Base-by-base conservation (phyloP, 768 basidiomycete genomes). In the Termitomyces sp. region DNA sequence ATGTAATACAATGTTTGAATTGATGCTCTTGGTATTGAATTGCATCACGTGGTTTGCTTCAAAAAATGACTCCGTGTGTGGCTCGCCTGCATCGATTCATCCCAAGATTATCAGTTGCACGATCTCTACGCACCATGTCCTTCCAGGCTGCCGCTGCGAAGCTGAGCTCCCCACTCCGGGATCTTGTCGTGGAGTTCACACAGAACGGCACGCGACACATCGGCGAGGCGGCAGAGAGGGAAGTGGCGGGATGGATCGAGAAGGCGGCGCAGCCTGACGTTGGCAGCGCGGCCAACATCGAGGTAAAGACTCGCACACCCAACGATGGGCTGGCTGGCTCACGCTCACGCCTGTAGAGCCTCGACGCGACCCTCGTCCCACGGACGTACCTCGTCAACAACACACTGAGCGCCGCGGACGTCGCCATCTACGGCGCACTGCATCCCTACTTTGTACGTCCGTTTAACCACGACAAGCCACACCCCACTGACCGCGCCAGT, bases 401-500 rank as follows among this genome's bases (percentile, higher is more conserved):
- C 72, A 82, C 88, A 64, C 76, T 94, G 55, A 92, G 94, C 20
- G 89, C 86, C 3, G 96, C 95, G 46, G 97, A 99, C 71, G 83
- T 94, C 55, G 91, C 90, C 10, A 72, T 98, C 49, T 98, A 95
- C 70, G 94, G 88, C 26, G 83, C 87, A n/a, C 79, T 98, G 31
- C 89, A 95, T 69, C 86, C 93, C 7, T 76, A 80, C 49, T 68
- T 95, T 60, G 96, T 97, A 68, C 59, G 91, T 76, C 49, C 18
- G 24, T 46, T 39, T 14, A 1, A 13, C 34, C 6, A 36, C 36
- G 36, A n/a, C n/a, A n/a, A n/a, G n/a, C n/a, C 5, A 5, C 14
- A 14, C 39, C 6, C 18, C 39, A 24, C 44, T 63, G 47, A 63
- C 41, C 29, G 56, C 50, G 55, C 41, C 42, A 57, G 56, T 59